A percentile compares a stretch with the other conserved stretches of the same genome.
phyloP scores from a whole-genome alignment of 768 basidiomycete genomes.

The Mrakia blollopis region DNA sequence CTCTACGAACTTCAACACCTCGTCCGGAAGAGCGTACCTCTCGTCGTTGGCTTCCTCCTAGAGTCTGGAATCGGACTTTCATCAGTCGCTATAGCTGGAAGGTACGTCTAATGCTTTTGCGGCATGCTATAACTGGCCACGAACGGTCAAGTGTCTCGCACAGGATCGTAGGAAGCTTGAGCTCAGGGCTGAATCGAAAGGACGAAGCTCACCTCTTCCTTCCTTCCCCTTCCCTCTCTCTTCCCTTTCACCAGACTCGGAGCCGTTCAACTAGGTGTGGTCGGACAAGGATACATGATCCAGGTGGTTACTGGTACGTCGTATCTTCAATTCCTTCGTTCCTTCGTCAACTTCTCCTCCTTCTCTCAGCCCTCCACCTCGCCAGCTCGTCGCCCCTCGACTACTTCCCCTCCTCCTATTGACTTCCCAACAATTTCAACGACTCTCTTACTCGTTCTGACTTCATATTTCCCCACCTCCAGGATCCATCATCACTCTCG shows the following conservation, averaged over 20 bases:
- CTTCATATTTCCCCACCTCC: neutral
- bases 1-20: slow-evolving; percentile 17
- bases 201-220: neutral
- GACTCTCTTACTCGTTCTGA: neutral
- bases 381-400: neutral
- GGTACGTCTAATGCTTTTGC: neutral
- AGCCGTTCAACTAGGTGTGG: slow-evolving; percentile 12
- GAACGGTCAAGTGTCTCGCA: no score
- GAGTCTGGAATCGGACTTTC: slow-evolving; percentile 15
- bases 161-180: neutral
- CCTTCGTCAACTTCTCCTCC: neutral
- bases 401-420: no score
- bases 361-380: neutral
- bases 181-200: neutral
- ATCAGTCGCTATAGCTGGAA: slow-evolving; percentile 23
- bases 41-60: slow-evolving; percentile 23
- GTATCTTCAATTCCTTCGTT: neutral
- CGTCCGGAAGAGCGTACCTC: neutral
- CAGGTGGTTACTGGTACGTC: neutral
- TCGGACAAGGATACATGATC: slow-evolving; percentile 24
- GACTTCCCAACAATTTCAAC: no score
- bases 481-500: slow-evolving; percentile 20
- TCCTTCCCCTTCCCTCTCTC: neutral
- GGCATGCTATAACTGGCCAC: no score
- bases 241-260: neutral